Evolutionary conservation across 495 filamentous ascomycete species (phyloP), one percentile per base, ranked within the genome.

Genomic region (Pyrenula aspistea): DNA sequence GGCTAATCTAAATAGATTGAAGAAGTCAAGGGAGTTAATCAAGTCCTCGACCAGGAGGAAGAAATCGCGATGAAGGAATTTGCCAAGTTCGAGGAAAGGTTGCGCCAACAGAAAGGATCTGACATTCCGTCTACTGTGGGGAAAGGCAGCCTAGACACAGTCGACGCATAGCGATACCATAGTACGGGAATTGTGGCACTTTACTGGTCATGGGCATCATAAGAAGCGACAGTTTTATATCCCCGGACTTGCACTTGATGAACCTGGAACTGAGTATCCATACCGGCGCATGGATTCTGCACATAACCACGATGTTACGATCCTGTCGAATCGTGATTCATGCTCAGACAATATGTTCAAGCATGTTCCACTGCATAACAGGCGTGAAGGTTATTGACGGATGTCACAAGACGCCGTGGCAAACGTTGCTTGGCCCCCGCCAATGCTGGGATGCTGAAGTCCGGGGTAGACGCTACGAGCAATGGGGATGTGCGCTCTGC

Each of bases 61-160:
- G 87, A 95, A 71, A 81, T 96, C 59, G 86, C 92, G 10, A 77
- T 92, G 66, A 73, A 84, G 58, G 93, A 97, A 63, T 97, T 98
- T 71, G 87, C 88, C 50, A 91, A 86, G 70, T 98, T 98, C 70
- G 93, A 98, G 68, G 89, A 96, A 75, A 96, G 95, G 71, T 70
- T 98, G 62, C 83, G 80, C 66, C 77, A 83, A 65, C 86, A 90
- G 62, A 91, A 89, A 65, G 83, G 75, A 22, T 62, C 73, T n/a
- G 69, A 70, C 48, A 71, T 77, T 55, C 65, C 83, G 63, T 73
- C 80, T n/a, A 85, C 82, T 4, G 72, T 76, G 25, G 82, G 83
- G 22, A 86, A 86, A 68, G 84, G 81, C 21, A 77, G 79, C 49
- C 61, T 90, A 51, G 87, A 91, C 68, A 81, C 71, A 19, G 82